Evolutionary conservation across 2,329 filamentous ascomycete genomes (phyloP), one percentile per base, ranked within the genome.

Genomic region (Ceratocystis lukuohia): DNA sequence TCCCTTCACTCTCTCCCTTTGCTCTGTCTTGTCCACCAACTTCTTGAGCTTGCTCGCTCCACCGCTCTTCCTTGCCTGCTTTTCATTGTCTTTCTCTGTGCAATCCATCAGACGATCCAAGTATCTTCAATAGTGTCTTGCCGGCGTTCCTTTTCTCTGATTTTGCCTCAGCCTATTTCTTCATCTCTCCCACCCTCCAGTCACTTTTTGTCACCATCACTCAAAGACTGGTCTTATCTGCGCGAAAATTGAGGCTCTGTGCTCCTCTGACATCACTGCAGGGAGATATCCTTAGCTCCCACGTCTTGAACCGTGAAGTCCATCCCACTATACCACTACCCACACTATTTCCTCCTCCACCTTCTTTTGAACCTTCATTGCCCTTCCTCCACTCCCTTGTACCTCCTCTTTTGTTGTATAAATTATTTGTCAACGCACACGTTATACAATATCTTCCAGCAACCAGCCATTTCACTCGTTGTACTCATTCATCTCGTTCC

Each of bases 181-280:
- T 25, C 48, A 33, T 57, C 53, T 6, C 53, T 37, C 8, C 33
- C 17, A 57, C 28, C 15, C 22, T 7, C 20, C 56, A 20, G 10
- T 25, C 22, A 25, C 22, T 28, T 53, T 17, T 59, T 28, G 25
- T 37, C 28, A 37, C n/a, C 33, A 15, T 7, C 56, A 37, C 28
- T n/a, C 4, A 8, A 59, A n/a, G 5, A 30, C 28, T n/a, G 28
- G 56, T 30, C 28, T 37, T 59, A 37, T 59, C 56, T 59, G 33
- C 28, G 8, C 17, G 8, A 28, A 41, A 59, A 59, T 59, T 59
- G 56, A 59, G 56, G 56, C 56, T 59, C 56, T 59, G 56, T 45
- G 37, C 61, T 62, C 37, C 37, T 41, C 61, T 62, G 61, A 62
- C 61, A 62, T 62, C 61, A 48, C 61, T 62, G 61, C 45, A 62